phyloP scores from a whole-genome alignment of 192 early-diverging fungal genomes.

The Lobulomyces angularis region DNA sequence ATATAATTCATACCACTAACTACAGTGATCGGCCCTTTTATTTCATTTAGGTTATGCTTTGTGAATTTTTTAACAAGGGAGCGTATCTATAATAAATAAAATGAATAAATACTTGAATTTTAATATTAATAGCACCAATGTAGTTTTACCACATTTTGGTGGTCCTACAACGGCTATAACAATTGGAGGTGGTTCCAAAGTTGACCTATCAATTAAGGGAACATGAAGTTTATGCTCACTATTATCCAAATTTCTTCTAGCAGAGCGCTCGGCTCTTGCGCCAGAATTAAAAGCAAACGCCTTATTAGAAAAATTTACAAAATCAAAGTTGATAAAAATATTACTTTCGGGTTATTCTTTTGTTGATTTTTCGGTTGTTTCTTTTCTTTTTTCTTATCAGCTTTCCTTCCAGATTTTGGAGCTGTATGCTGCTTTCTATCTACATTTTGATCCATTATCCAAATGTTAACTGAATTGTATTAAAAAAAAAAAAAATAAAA shows the following conservation, averaged over 20 bases:
- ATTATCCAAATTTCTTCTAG: constrained; percentile 70
- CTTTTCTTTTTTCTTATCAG: constrained; percentile 60
- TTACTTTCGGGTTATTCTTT: constrained; percentile 80
- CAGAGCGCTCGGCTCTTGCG: constrained; percentile 58
- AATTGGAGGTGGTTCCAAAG: constrained; percentile 78
- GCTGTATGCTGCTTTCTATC: constrained; percentile 69
- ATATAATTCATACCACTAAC: constrained; percentile 55
- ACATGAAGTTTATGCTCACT: constrained; percentile 90
- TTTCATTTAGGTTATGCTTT: constrained; percentile 79
- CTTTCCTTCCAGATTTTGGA: constrained; percentile 74
- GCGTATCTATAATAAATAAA: no score
- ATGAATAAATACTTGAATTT: not conserved
- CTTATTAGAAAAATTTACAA: constrained; percentile 5
- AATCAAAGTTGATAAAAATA: constrained; percentile 1
- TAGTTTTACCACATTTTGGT: constrained; percentile 46
- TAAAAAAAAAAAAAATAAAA: no score
- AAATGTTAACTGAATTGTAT: no score
- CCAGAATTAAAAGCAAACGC: constrained; percentile 32
- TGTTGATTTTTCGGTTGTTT: constrained; percentile 7
- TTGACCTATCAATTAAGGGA: constrained; percentile 86
- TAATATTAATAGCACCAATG: constrained; percentile 2
- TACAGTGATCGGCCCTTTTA: constrained; percentile 94
- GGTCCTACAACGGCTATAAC: constrained; percentile 95
- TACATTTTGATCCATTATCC: no score
- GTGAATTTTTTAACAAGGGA: constrained; percentile 92